A percentile compares a stretch with the other conserved stretches of the same genome.
phyloP scores from a whole-genome alignment of 2,329 filamentous ascomycete species.

The Pseudohalonectria lignicola region DNA sequence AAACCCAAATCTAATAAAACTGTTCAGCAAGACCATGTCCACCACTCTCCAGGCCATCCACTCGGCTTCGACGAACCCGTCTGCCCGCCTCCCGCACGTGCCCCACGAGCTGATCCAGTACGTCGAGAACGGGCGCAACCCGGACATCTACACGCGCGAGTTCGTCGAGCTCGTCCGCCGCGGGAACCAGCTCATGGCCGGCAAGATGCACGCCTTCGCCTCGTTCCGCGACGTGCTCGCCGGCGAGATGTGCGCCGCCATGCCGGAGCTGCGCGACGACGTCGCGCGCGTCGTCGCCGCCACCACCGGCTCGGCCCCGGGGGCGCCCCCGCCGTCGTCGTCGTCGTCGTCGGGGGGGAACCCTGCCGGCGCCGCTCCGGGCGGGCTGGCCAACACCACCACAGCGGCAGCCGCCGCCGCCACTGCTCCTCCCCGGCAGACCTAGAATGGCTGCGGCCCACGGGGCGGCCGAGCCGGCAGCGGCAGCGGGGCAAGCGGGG shows the following conservation, averaged over 20 bases:
- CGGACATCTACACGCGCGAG: conserved; percentile 64
- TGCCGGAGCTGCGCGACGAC: conserved; percentile 48
- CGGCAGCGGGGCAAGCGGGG: background rate
- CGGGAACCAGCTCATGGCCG: conserved; percentile 55
- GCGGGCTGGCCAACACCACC: background rate
- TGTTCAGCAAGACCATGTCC: conserved; percentile 22
- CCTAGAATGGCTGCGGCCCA: conserved; percentile 1
- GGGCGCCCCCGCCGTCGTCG: background rate
- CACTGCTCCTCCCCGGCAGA: background rate
- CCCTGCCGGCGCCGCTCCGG: too few relatives aligned
- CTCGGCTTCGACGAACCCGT: conserved; percentile 13
- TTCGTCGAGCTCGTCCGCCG: conserved; percentile 59
- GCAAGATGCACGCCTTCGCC: conserved; percentile 51
- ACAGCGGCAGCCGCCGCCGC: background rate
- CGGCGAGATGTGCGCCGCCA: conserved; percentile 40
- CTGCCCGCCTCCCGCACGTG: conserved; percentile 32
- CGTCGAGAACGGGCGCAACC: conserved; percentile 61
- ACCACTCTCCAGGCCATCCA: conserved; percentile 26
- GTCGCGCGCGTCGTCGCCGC: conserved; percentile 37
- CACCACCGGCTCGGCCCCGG: conserved; percentile 16
- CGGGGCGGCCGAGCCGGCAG: background rate
- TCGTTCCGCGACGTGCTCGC: conserved; percentile 52
- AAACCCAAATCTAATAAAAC: too few relatives aligned
- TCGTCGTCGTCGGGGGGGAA: conserved; percentile 1
- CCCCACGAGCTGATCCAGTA: conserved; percentile 56